Conservation (phyloP, 164 flowering plant species). For the Umbellularia californica region DNA sequence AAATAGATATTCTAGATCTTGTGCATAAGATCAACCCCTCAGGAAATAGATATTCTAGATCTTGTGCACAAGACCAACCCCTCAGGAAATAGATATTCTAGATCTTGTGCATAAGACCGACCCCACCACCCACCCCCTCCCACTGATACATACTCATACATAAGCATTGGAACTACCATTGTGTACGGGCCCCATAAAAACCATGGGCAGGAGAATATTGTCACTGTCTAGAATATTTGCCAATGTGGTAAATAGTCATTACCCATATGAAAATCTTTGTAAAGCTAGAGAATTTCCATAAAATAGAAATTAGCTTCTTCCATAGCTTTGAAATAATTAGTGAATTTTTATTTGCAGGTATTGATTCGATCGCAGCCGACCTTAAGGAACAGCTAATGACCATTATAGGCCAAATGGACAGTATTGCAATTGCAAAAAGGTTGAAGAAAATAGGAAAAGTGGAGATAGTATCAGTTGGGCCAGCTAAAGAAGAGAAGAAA, state of each 20-base stretch:
- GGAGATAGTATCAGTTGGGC: constrained; percentile 82
- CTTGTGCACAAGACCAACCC: too few relatives aligned
- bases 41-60: too few relatives aligned
- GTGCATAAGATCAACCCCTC: too few relatives aligned
- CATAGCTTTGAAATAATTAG: neutral
- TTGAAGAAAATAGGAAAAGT: constrained; percentile 72
- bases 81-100: too few relatives aligned
- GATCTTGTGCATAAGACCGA: too few relatives aligned
- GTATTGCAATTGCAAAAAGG: constrained; percentile 70
- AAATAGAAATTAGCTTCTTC: too few relatives aligned
- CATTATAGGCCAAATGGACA: constrained; percentile 76
- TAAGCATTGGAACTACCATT: too few relatives aligned
- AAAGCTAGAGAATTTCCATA: neutral
- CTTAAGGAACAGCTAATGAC: constrained; percentile 76
- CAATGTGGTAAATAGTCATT: neutral
- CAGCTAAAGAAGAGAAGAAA: constrained; percentile 71
- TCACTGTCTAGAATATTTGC: neutral
- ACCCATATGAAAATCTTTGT: neutral
- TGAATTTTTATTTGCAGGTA: constrained; percentile 37
- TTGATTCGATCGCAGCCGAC: constrained; percentile 93
- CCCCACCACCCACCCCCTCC: too few relatives aligned
- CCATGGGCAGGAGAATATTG: too few relatives aligned
- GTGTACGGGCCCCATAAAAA: too few relatives aligned
- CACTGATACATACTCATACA: too few relatives aligned
- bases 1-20: too few relatives aligned